Base-by-base conservation (phyloP, 1,139 yeast species). In the Scheffersomyces titani region DNA sequence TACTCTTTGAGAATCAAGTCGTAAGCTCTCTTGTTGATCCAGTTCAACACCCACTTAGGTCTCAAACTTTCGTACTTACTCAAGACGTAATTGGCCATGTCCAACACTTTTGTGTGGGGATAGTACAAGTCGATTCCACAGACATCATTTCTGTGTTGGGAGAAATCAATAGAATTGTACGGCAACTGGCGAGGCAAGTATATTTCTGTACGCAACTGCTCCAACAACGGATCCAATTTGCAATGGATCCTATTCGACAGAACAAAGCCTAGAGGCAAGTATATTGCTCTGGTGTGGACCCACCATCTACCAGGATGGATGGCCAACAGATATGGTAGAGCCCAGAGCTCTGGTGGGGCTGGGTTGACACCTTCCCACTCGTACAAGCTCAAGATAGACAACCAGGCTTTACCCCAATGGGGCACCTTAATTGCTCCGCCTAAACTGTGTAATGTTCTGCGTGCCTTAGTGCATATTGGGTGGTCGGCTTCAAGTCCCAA, bases 321-420 rank as follows among this genome's bases (percentile, higher is more conserved):
- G 0, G 97, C 97, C 2, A 88, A 65, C 53, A 80, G 69, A 61
- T 92, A 90, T 1, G 99, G 99, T 52, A 94, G 73, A 62, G 89
- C 75, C 96, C 97, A 96, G 54, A 93, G 75, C 70, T 96, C 99
- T 1, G 98, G 96, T 2, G 99, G 99, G 1, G 97, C 97, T 2
- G 99, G 99, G 65, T 96, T 96, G 6, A 94, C 97, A 53, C 99
- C 99, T 61, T 90, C 96, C 97, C 98, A 96, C 47, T 85, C 86
- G 69, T 93, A 96, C 54, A 94, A 72, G 62, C 90, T 92, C 58
- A 96, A 77, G 2, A 92, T 69, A 0, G 97, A 80, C 30, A 96
- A 75, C 93, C 97, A 94, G 1, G 92, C 86, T 70, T 96, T 96
- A 3, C 98, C 99, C 99, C 99, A 96, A 72, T 94, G 98, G 0